A percentile compares a stretch with the other conserved stretches of the same genome.
Conservation (phyloP, 768 basidiomycete species). For the Suillus fuscotomentosus region DNA sequence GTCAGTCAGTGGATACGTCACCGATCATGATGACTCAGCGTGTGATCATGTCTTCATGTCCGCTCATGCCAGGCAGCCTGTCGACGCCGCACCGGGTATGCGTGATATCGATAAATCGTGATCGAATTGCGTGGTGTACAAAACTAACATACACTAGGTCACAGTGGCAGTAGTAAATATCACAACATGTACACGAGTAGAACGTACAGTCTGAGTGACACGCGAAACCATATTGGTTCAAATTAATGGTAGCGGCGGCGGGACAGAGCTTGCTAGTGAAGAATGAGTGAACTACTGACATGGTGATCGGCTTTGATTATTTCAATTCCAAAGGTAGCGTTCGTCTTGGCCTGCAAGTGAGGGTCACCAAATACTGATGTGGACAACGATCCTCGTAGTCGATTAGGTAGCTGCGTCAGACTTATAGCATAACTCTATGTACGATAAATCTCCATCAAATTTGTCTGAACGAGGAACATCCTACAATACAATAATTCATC, state of each 20-base stretch:
- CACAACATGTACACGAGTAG: not conserved
- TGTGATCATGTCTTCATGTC: not conserved
- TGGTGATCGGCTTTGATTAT: not conserved
- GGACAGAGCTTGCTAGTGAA: not conserved
- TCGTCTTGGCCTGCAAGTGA: not conserved
- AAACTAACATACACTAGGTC: no score
- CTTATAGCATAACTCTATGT: not conserved
- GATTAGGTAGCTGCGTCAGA: not conserved
- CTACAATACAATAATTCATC: not conserved
- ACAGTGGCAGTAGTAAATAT: not conserved
- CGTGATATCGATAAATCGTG: not conserved
- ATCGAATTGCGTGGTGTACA: no score
- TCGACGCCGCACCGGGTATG: not conserved
- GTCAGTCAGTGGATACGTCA: not conserved
- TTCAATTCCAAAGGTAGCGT: no score
- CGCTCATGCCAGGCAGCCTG: not conserved
- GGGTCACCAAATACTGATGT: not conserved
- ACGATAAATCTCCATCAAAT: not conserved
- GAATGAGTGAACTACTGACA: not conserved
- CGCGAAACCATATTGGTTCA: not conserved
- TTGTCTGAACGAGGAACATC: not conserved
- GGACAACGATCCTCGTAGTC: not conserved
- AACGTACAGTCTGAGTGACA: not conserved
- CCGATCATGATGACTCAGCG: not conserved
- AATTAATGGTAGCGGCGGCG: not conserved